Evolutionary conservation across 106 monocot species (phyloP).

Genomic region (Acorus calamus): DNA sequence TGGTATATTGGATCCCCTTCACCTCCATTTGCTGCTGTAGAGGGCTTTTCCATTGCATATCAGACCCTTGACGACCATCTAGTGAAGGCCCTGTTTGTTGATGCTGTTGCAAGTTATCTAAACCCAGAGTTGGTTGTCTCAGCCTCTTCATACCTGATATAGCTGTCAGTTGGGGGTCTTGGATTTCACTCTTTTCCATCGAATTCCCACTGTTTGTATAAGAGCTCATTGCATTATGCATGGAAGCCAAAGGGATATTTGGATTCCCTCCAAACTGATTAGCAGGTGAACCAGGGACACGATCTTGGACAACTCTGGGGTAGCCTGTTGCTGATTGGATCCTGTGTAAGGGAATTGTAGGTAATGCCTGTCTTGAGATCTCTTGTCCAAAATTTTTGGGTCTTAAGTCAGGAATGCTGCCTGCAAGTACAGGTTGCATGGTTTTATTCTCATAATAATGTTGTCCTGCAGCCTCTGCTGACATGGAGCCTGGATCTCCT

Average conservation of each 20-base stretch:
- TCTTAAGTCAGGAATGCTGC: constrained; percentile 14
- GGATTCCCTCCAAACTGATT: constrained; percentile 19
- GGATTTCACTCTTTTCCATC: constrained; percentile 47
- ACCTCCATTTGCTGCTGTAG: constrained; percentile 42
- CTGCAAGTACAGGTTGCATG: constrained; percentile 13
- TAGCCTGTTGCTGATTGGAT: constrained; percentile 30
- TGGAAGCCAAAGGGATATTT: constrained; percentile 19
- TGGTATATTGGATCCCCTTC: constrained; percentile 36
- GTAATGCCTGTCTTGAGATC: constrained; percentile 24
- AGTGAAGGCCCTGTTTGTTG: constrained; percentile 29
- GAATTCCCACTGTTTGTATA: constrained; percentile 24
- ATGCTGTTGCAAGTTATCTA: constrained; percentile 39
- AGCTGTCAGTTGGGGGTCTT: constrained; percentile 32
- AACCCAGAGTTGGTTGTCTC: constrained; percentile 29
- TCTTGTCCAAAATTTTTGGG: constrained; percentile 34
- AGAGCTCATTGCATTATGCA: constrained; percentile 30
- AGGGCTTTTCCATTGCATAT: constrained; percentile 64
- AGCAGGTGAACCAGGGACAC: constrained; percentile 16
- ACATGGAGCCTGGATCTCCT: constrained; percentile 19
- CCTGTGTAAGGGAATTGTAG: constrained; percentile 27
- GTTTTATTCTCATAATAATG: constrained; percentile 21
- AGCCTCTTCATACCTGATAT: constrained; percentile 26
- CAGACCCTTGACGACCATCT: constrained; percentile 32
- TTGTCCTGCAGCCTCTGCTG: constrained; percentile 21
- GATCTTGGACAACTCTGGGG: constrained; percentile 25